Evolutionary conservation across 176 grass and related monocot species (phyloP), one percentile per base, ranked within the genome.

Genomic region (Stipa capillata): DNA sequence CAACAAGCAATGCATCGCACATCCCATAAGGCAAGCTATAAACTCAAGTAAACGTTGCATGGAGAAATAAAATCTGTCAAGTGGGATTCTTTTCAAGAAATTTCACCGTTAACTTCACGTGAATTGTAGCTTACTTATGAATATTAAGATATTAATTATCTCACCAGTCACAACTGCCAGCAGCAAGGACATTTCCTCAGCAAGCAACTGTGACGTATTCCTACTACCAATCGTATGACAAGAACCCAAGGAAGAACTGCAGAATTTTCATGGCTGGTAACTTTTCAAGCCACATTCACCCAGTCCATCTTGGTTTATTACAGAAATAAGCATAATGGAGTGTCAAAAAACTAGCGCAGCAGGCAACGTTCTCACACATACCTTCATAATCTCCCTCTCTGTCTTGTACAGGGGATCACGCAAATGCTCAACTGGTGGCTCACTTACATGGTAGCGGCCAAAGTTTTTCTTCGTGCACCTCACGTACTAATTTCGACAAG

Each of bases 381-480:
- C 94, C 94, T 97, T 97, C 82, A 90, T 73, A 66, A 94, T 82
- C 66, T 94, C 87, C 88, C 72, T 82, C 49, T 98, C 87, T 0
- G 86, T 85, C 87, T 94, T 94, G 64, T 94, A 89, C 11, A 94
- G 35, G 25, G 94, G 89, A 86, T 92, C 87, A 29, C 85, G 79
- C 67, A 87, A 69, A 49, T 73, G 77, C 50, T 94, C 90, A 47
- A 93, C 87, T 8, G 96, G 87, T 42, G 96, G 96, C 70, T 98
- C 96, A 6, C 73, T 94, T 33, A 94, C 90, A 21, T 98, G 76
- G 77, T 85, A 94, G 35, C 81, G 28, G 2, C 85, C 88, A 57
- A 88, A 98, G 55, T 87, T 79, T 82, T 87, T 90, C 78, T 94
- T 92, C 1, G 81, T 58, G 42, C 96, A 94, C 15, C 92, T 85